Base-by-base conservation (phyloP, 345 rosid species). In the Hibiscus syriacus region DNA sequence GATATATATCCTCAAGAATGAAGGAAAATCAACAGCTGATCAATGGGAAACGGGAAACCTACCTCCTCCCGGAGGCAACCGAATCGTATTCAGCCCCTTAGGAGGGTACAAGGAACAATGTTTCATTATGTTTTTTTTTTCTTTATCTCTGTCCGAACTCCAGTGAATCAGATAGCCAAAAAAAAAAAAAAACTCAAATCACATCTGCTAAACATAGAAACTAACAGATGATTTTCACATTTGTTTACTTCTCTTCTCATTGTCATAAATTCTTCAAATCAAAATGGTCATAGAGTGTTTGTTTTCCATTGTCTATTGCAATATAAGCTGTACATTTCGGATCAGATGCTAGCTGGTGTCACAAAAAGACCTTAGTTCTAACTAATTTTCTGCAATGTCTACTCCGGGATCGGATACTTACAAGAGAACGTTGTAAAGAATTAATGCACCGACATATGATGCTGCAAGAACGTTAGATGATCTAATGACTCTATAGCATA, bases 41-140 rank as follows among this genome's bases (percentile, higher is more conserved):
- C 30, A 20, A 0, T 13, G n/a, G n/a, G n/a, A n/a, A n/a, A n/a
- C n/a, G 8, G 43, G 34, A 60, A 60, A 55, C 56, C 57, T 11
- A 36, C 8, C 50, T 78, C 72, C n/a, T n/a, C n/a, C 69, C 61
- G 68, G 76, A 79, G 76, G 81, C 76, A 70, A 74, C 83, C 86
- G 77, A 78, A 77, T 60, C 8, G 39, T 68, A 73, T 69, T 73
- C 71, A 86, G 84, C 77, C 64, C 74, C 77, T 80, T 73, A 58
- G 72, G 71, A 71, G 49, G 70, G 57, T 34, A 66, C 57, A 66
- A 38, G 19, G 64, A 68, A 66, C 66, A 48, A 14, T 62, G 58
- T 34, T 43, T 19, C 45, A 11, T 25, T 32, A 13, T 26, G 17
- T 39, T 48, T 17, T 43, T n/a, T n/a, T n/a, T 50, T 45, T 23